Evolutionary conservation across 805 yeast species (phyloP).

Genomic region (Tanozyma kutaoensis): DNA sequence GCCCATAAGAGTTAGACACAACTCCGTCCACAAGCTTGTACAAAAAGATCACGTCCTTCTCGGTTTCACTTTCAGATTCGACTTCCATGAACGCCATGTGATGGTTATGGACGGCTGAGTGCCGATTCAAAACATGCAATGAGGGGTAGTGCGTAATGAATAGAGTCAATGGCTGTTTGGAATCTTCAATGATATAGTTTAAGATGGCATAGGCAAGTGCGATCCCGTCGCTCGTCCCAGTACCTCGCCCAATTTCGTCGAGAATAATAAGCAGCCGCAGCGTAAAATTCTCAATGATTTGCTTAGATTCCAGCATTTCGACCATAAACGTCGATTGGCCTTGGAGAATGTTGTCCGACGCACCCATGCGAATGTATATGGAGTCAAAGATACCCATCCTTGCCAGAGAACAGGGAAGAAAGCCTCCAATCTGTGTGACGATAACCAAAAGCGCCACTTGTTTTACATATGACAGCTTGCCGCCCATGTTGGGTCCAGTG

Average conservation of each 20-base stretch:
- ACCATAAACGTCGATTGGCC: slow-evolving; percentile 81
- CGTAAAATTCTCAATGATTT: slow-evolving; percentile 41
- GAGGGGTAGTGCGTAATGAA: slow-evolving; percentile 82
- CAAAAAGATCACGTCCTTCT: slow-evolving; percentile 17
- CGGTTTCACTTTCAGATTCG: slow-evolving; percentile 11
- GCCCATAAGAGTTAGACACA: slow-evolving; percentile 56
- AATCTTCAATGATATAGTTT: slow-evolving; percentile 33
- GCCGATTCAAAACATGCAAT: slow-evolving; percentile 33
- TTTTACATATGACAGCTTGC: slow-evolving; percentile 66
- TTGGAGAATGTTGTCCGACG: slow-evolving; percentile 58
- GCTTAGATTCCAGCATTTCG: slow-evolving; percentile 55
- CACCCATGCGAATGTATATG: slow-evolving; percentile 77
- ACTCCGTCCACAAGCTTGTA: slow-evolving; percentile 24
- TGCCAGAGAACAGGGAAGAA: slow-evolving; percentile 53
- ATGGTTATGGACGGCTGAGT: slow-evolving; percentile 37
- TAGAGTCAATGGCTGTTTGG: slow-evolving; percentile 39
- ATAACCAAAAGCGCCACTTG: slow-evolving; percentile 60
- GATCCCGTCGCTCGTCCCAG: slow-evolving; percentile 59
- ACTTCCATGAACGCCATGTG: slow-evolving; percentile 57
- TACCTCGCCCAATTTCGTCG: slow-evolving; percentile 80
- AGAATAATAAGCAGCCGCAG: slow-evolving; percentile 45
- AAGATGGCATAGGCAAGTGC: slow-evolving; percentile 69
- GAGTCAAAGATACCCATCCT: slow-evolving; percentile 59
- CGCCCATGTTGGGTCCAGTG: slow-evolving; percentile 88
- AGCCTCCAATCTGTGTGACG: slow-evolving; percentile 70